Base-by-base conservation (phyloP, 2,329 filamentous ascomycete species). In the Penicillium thymicola region DNA sequence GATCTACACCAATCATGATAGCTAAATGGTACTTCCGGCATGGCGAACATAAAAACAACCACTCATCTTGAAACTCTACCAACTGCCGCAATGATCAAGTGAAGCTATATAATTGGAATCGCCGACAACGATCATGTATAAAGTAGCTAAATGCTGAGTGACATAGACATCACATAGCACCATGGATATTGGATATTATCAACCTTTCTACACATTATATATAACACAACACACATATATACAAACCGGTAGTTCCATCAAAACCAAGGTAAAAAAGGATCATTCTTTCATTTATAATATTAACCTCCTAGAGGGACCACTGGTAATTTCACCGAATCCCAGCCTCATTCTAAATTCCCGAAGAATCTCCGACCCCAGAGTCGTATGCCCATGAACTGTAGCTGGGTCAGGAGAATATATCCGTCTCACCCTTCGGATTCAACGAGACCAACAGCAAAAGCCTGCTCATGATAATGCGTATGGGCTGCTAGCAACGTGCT, bases 401-500 rank as follows among this genome's bases (percentile, higher is more conserved):
- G 43, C 16, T 21, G 43, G 18, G 2, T 14, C 28, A 21, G 28
- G 43, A 46, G 4, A 88, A 85, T 71, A 84, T 97, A 59, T 84
- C 1, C 28, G 11, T 21, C 11, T n/a, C 2, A 5, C 11, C 43
- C 7, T 81, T 90, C 42, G 82, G 84, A 6, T 97, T 92, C 81
- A 81, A 78, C 49, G 88, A 93, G 62, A 80, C 83, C 13, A 82
- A 81, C 27, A 88, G 89, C 51, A 86, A 85, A 76, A 82, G 81
- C 44, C 76, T 89, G 47, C 85, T 92, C 4, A 83, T 86, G 16
- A 82, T 97, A 42, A 81, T 86, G 46, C 91, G 92, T 70, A 81
- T 47, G 93, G 93, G 0, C 78, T 96, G 60, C 78, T 97, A 55
- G 92, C 92, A 10, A 97, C 92, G 14, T 97, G 71, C 79, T 97